Percentiles rank a stretch among this genome's conserved stretches.
phyloP scores from a whole-genome alignment of 441 rosid species.

The Viola pubescens region DNA sequence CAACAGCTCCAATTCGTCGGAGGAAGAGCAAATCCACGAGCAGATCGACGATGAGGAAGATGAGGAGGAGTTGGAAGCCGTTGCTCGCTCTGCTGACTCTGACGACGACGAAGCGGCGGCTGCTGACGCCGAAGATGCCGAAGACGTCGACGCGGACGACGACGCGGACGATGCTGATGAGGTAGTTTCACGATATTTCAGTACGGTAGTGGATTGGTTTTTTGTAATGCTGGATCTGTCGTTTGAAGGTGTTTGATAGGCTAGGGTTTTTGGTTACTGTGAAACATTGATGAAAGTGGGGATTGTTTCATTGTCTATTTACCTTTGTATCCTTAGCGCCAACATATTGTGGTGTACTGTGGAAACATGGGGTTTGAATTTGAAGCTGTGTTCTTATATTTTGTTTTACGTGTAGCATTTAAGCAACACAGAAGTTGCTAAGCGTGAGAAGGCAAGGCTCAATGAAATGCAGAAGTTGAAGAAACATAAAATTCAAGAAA shows the following conservation, averaged over 20 bases:
- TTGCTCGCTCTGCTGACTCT: slow-evolving; percentile 74
- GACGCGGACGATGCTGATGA: slow-evolving; percentile 54
- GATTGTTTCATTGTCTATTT: too few species aligned
- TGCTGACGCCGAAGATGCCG: slow-evolving; percentile 29
- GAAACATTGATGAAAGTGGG: background rate
- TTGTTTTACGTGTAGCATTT: slow-evolving; percentile 39
- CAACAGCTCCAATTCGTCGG: slow-evolving; percentile 48
- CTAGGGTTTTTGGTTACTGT: slow-evolving; percentile 1
- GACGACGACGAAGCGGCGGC: slow-evolving; percentile 45
- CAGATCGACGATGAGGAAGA: slow-evolving; percentile 75
- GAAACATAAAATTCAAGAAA: slow-evolving; percentile 89
- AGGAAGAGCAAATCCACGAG: slow-evolving; percentile 53
- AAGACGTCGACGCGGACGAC: slow-evolving; percentile 46
- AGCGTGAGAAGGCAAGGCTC: slow-evolving; percentile 81
- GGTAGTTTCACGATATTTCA: slow-evolving; percentile 20
- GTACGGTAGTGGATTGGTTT: slow-evolving; percentile 3
- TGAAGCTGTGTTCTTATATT: background rate
- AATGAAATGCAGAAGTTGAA: slow-evolving; percentile 82
- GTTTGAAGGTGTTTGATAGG: background rate
- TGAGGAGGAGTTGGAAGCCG: slow-evolving; percentile 93
- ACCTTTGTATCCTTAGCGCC: too few species aligned
- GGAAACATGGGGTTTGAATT: too few species aligned
- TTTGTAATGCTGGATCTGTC: slow-evolving; percentile 4
- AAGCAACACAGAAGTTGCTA: slow-evolving; percentile 45
- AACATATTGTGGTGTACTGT: too few species aligned